Conservation (phyloP, 129 eudicot genomes). For the Smallanthus sonchifolius region DNA sequence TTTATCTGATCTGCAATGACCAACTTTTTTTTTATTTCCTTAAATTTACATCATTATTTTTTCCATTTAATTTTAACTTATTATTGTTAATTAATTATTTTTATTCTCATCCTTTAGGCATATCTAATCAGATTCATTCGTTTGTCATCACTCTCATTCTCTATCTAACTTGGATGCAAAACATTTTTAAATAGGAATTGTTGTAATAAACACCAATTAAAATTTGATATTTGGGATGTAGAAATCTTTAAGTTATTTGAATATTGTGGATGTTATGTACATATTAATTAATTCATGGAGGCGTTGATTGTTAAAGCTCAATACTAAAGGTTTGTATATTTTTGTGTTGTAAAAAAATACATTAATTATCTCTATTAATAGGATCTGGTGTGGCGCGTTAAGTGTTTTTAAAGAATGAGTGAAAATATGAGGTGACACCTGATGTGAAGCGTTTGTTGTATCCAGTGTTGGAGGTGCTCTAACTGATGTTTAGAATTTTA, state of each 20-base stretch:
- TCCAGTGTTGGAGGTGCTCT: too few relatives aligned
- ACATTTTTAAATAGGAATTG: slow-evolving; percentile 20
- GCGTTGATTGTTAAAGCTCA: too few relatives aligned
- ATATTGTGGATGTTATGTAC: not conserved
- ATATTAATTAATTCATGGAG: too few relatives aligned
- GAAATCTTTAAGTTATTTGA: not conserved
- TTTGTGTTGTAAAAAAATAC: too few relatives aligned
- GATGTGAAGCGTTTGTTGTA: too few relatives aligned
- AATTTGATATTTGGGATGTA: not conserved
- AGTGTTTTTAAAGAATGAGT: too few relatives aligned
- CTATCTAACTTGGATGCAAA: slow-evolving; percentile 34
- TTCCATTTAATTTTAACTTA: slow-evolving; percentile 20
- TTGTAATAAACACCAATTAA: slow-evolving; percentile 23
- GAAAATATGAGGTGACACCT: too few relatives aligned
- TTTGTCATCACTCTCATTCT: slow-evolving; percentile 32
- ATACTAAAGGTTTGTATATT: too few relatives aligned
- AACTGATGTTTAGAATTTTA: too few relatives aligned
- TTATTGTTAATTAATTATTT: slow-evolving; percentile 6
- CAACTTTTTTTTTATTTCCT: slow-evolving; percentile 25
- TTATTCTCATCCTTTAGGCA: slow-evolving; percentile 17
- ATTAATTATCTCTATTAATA: too few relatives aligned
- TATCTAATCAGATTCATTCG: slow-evolving; percentile 48
- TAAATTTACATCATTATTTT: slow-evolving; percentile 30
- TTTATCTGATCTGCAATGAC: slow-evolving; percentile 62
- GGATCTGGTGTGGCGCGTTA: too few relatives aligned